Conservation (phyloP, 2,329 filamentous ascomycete species). For the Fusarium robinianum region DNA sequence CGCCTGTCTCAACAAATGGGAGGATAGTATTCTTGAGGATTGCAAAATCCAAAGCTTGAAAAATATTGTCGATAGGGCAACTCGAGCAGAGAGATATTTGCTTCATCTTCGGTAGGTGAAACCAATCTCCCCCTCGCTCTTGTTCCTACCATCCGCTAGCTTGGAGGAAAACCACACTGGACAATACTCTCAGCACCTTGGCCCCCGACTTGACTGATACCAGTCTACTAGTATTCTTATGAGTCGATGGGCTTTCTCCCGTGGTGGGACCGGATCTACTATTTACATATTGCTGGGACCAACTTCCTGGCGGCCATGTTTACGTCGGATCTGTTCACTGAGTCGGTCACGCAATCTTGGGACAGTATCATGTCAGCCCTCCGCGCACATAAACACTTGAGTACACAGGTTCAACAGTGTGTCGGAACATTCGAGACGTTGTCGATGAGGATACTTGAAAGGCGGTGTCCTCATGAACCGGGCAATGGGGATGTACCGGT, state of each 20-base stretch:
- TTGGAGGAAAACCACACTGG: no score
- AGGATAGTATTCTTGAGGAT: background rate
- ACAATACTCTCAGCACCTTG: background rate
- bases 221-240: conserved; percentile 12
- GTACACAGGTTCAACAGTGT: conserved; percentile 23
- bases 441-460: conserved; percentile 1
- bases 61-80: background rate
- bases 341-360: conserved; percentile 35
- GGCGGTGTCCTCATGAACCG: background rate
- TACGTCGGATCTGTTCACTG: conserved; percentile 30
- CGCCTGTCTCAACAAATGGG: conserved; percentile 9
- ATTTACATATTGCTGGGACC: conserved; percentile 22
- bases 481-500: background rate
- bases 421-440: conserved; percentile 16
- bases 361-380: conserved; percentile 25
- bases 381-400: conserved; percentile 30
- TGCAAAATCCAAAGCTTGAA: background rate
- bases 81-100: conserved; percentile 3
- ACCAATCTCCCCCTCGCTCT: no score
- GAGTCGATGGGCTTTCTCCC: conserved; percentile 10
- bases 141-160: no score
- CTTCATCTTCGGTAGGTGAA: conserved; percentile 11
- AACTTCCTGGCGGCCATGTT: conserved; percentile 30
- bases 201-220: background rate
- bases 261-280: conserved; percentile 28